Base-by-base conservation (phyloP, 2,329 filamentous ascomycete species). In the Fusarium pseudocircinatum region DNA sequence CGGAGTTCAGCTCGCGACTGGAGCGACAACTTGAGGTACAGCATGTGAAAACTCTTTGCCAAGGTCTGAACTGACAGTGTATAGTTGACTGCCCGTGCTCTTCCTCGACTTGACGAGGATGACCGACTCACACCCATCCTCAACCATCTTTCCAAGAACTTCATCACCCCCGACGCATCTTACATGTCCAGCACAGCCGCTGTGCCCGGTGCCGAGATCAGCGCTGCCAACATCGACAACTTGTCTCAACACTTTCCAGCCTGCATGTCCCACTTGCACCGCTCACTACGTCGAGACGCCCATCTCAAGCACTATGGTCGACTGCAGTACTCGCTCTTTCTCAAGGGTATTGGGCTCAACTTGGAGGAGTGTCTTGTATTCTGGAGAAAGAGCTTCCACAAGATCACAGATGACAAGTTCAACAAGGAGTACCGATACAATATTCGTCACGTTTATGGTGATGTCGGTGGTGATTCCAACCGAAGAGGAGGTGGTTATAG, bases 401-500 rank as follows among this genome's bases (percentile, higher is more conserved):
- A 94, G 75, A 90, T 97, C 73, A 95, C 94, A 1, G 96, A 98
- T 78, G 96, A 98, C 78, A 92, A 92, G 40, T 99, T 98, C 88
- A 97, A 97, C 83, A 98, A 98, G 80, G 95, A 98, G 80, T 98
- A 99, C 84, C 90, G 93, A 49, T 99, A 99, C 87, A 98, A 99
- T 81, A 90, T 98, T 65, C 93, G 95, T n/a, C 96, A 99, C 87
- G 83, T 87, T 2, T 99, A 98, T 81, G 96, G 96, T 74, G 96
- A 98, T 78, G 96, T 98, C 2, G 96, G 96, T 61, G 96, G 96
- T 65, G 96, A 98, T 82, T 88, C 91, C 26, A 98, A 97, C 80
- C 90, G 96, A 37, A 90, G 96, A 60, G 93, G 95, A 46, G 89
- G 93, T 61, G 96, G 96, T 26, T 98, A 98, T 81, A 93, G 93